A percentile compares a stretch with the other conserved stretches of the same genome.
phyloP scores from a whole-genome alignment of 805 yeast species.

The Nakazawaea ernobii region DNA sequence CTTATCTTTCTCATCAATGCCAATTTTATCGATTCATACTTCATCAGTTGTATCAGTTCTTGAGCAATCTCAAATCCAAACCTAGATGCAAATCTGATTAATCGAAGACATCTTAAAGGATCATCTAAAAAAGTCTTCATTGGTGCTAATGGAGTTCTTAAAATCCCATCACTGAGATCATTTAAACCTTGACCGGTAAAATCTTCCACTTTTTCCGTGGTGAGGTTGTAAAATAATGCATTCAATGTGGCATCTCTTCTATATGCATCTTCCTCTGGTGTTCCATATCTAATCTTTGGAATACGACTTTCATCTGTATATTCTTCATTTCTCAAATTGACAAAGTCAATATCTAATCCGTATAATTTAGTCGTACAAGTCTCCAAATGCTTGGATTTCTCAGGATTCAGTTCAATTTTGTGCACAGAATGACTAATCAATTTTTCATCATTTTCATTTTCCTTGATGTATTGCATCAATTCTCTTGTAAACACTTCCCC shows the following conservation, averaged over 20 bases:
- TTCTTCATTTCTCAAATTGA: constrained; percentile 81
- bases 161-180: constrained; percentile 64
- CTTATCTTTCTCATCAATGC: constrained; percentile 73
- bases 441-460: constrained; percentile 14
- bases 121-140: constrained; percentile 85
- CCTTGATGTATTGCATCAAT: constrained; percentile 44
- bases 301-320: constrained; percentile 81
- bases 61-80: constrained; percentile 63
- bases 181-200: constrained; percentile 69
- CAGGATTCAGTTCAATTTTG: constrained; percentile 88
- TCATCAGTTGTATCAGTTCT: constrained; percentile 62
- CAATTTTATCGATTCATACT: constrained; percentile 42
- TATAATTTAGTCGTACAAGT: constrained; percentile 89
- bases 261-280: constrained; percentile 85
- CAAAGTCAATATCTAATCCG: constrained; percentile 88
- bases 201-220: constrained; percentile 70
- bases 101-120: constrained; percentile 82
- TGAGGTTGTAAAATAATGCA: constrained; percentile 83
- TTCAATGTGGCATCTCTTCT: constrained; percentile 95
- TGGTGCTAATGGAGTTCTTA: constrained; percentile 88
- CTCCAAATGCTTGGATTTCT: constrained; percentile 91
- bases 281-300: constrained; percentile 80
- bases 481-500: constrained; percentile 82
- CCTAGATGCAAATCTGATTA: constrained; percentile 80
- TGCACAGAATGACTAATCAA: constrained; percentile 45